Percentiles rank a stretch among this genome's conserved stretches.
These are phyloP conservation scores for Candida dendrica DNA, from an alignment of 805 yeast genomes.

Conservation along the genomic window DNA sequence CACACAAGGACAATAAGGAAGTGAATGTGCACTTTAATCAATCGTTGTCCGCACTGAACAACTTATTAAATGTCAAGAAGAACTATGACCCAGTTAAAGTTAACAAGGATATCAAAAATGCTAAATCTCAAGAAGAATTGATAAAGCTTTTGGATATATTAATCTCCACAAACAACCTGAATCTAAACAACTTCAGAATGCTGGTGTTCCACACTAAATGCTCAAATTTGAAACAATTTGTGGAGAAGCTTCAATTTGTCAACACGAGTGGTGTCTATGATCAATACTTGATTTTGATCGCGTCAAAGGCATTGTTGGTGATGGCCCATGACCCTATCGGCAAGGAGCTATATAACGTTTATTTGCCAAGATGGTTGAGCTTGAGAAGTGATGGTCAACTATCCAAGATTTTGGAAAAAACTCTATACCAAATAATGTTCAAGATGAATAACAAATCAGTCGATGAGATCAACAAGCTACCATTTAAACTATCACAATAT, in stretches of 20 bases:
- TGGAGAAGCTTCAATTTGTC: conserved; percentile 9
- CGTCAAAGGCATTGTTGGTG: conserved; percentile 7
- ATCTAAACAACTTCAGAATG: conserved; percentile 7
- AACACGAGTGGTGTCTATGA: background rate
- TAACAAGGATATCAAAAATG: conserved; percentile 3
- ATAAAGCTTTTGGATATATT: conserved; percentile 10
- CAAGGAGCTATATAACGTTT: conserved; percentile 2
- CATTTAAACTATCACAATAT: background rate
- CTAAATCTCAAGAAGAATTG: conserved; percentile 4
- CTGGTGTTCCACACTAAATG: conserved; percentile 7
- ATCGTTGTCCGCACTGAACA: conserved; percentile 12
- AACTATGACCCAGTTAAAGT: background rate
- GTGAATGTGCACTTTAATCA: conserved; percentile 8
- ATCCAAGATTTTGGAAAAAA: background rate
- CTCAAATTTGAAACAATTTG: conserved; percentile 5
- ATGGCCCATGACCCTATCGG: conserved; percentile 4
- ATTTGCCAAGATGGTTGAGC: background rate
- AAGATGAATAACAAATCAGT: background rate
- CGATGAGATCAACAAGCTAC: background rate
- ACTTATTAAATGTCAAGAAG: conserved; percentile 2
- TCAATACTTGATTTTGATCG: conserved; percentile 6
- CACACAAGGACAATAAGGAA: background rate
- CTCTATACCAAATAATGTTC: background rate
- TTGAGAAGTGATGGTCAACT: background rate
- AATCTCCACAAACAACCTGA: conserved; percentile 2